Base-by-base conservation (phyloP, 2,329 filamentous ascomycete species). In the Huntiella omanensis region DNA sequence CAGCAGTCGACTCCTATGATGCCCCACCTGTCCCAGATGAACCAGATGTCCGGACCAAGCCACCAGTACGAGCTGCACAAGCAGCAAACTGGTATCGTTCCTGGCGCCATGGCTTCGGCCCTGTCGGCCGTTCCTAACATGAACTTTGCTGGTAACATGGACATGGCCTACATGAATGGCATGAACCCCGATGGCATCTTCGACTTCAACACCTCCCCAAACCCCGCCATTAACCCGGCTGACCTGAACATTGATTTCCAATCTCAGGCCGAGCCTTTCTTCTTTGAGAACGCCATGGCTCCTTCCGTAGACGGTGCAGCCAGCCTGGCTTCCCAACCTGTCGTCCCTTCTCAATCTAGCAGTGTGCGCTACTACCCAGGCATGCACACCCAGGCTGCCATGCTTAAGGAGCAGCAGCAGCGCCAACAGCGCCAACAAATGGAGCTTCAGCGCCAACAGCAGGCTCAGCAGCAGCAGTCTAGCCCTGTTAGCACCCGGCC, bases 1-100 rank as follows among this genome's bases (percentile, higher is more conserved):
- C 69, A 71, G 45, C 63, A 71, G 38, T 65, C 68, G 47, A 69
- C 74, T 4, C 70, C 73, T n/a, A 63, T 67, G 3, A 62, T 66
- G 33, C 60, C 78, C 49, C 61, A 73, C 13, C 61, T 71, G 5
- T 64, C 67, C 46, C 40, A 41, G 19, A 41, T 41, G 40, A 61
- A 56, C 19, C 72, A 79, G 51, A 74, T 87, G 57, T 77, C 76
- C 41, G 83, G 77, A 33, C 88, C 91, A 6, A 94, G 85, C 62
- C 87, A 95, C 65, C 84, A 93, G 63, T 96, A 96, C 68, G 83
- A 86, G 57, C 77, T 84, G 58, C 92, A 95, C 67, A 83, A 85
- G 65, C 91, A 98, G 60, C 87, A 95, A 67, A 95, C 91, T 3
- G 86, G 87, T 52, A 77, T 95, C 28, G 84, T 91, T 0, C 80